A percentile compares a stretch with the other conserved stretches of the same genome.
Conservation (phyloP, 2,329 filamentous ascomycete species). For the Trichoderma hamatum region DNA sequence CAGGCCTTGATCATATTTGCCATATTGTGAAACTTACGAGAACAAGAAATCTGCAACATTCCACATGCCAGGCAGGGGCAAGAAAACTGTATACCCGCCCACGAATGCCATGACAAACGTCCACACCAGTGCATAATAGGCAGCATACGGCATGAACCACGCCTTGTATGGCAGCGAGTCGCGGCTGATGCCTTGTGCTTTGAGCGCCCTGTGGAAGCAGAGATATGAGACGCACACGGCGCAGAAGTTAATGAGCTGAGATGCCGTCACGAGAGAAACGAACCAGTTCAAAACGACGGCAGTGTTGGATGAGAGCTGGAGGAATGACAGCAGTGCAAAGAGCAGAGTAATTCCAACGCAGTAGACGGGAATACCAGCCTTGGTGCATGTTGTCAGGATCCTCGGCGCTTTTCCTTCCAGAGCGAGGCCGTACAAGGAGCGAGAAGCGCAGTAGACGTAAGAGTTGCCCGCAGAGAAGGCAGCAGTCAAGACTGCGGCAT, state of each 20-base stretch:
- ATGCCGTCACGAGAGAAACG: conserved; percentile 69
- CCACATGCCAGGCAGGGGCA: conserved; percentile 64
- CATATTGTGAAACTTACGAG: conserved; percentile 50
- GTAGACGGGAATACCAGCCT: conserved; percentile 71
- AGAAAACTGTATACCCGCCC: conserved; percentile 75
- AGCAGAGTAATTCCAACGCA: conserved; percentile 67
- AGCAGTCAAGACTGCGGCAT: conserved; percentile 70
- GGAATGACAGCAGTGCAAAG: conserved; percentile 71
- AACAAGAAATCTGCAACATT: conserved; percentile 72
- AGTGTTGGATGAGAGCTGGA: conserved; percentile 68
- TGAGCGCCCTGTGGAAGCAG: conserved; percentile 69
- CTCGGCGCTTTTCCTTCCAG: conserved; percentile 68
- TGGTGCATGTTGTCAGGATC: conserved; percentile 63
- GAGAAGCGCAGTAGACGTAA: conserved; percentile 65
- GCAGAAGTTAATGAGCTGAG: conserved; percentile 73
- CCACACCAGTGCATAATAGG: conserved; percentile 65
- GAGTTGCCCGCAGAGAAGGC: conserved; percentile 70
- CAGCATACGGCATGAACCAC: conserved; percentile 70
- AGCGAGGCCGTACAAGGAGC: conserved; percentile 69
- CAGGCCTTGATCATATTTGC: neutral
- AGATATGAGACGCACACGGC: conserved; percentile 73
- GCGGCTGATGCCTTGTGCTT: conserved; percentile 69
- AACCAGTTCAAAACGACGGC: conserved; percentile 74
- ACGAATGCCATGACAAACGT: conserved; percentile 74
- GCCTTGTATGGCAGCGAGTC: conserved; percentile 71